These are phyloP conservation scores for Neostapfia colusana DNA, from an alignment of 176 grass and related monocot species.

Conservation along the genomic window DNA sequence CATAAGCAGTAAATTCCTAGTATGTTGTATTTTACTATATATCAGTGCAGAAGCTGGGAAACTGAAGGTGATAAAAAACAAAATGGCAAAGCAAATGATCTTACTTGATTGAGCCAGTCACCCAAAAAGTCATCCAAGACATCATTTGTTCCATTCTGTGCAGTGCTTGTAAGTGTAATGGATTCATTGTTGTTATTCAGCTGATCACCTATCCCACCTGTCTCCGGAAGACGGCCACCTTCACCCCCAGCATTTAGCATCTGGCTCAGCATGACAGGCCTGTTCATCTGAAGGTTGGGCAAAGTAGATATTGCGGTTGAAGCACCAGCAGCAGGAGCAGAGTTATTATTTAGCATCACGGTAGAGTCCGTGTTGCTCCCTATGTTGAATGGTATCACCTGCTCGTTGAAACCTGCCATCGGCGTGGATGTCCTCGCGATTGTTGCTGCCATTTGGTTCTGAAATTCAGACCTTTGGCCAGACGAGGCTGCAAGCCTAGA, in stretches of 20 bases:
- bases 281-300: neutral
- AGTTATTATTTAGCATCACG: conserved; percentile 10
- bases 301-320: conserved; percentile 1
- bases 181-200: neutral
- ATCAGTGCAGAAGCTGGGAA: neutral
- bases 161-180: neutral
- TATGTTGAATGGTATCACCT: conserved; percentile 27
- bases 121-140: neutral
- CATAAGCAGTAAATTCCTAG: neutral
- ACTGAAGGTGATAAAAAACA: neutral
- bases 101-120: conserved; percentile 26
- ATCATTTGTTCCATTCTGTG: neutral
- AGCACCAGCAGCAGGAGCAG: neutral
- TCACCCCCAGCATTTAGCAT: neutral
- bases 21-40: neutral
- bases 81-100: neutral
- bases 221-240: too few relatives aligned
- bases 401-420: neutral
- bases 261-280: neutral
- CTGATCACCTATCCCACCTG: neutral
- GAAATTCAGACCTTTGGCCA: neutral
- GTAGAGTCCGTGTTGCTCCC: neutral
- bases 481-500: neutral
- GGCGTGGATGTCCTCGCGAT: neutral
- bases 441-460: conserved; percentile 8